Percentiles rank a stretch among this genome's conserved stretches.
These are phyloP conservation scores for Malania oleifera DNA, from an alignment of 164 flowering plant species.

Conservation along the genomic window DNA sequence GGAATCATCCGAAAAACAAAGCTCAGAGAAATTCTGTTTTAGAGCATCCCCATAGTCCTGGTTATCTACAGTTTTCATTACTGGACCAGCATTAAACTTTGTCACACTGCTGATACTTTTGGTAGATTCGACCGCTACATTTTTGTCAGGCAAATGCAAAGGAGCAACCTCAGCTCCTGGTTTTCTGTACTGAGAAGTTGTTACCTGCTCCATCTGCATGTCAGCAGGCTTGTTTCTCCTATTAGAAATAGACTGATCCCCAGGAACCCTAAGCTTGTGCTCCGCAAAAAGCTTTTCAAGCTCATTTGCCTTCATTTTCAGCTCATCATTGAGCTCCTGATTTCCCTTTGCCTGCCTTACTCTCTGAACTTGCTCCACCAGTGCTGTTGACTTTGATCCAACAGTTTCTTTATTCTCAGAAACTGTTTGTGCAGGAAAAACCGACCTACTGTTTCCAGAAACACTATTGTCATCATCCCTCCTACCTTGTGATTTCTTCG, in stretches of 20 bases:
- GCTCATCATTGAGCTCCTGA: slow-evolving; percentile 84
- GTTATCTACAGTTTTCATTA: slow-evolving; percentile 28
- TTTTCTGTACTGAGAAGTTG: slow-evolving; percentile 24
- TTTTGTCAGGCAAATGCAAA: slow-evolving; percentile 25
- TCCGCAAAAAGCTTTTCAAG: slow-evolving; percentile 97
- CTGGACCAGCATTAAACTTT: slow-evolving; percentile 29
- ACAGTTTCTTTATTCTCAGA: slow-evolving; percentile 30
- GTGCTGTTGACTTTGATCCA: slow-evolving; percentile 18
- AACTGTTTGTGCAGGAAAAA: slow-evolving; percentile 20
- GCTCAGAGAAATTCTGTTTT: slow-evolving; percentile 39
- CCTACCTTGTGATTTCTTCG: slow-evolving; percentile 30
- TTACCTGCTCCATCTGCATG: slow-evolving; percentile 31
- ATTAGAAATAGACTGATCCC: slow-evolving; percentile 54
- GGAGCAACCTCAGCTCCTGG: slow-evolving; percentile 28
- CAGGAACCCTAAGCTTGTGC: slow-evolving; percentile 83
- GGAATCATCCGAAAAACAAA: slow-evolving; percentile 49
- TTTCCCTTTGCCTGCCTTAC: slow-evolving; percentile 68
- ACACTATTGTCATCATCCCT: slow-evolving; percentile 25
- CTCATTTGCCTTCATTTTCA: slow-evolving; percentile 88
- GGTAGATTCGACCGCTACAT: slow-evolving; percentile 19
- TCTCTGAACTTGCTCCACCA: slow-evolving; percentile 59
- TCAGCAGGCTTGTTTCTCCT: slow-evolving; percentile 54
- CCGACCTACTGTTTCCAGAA: slow-evolving; percentile 24
- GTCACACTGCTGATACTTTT: slow-evolving; percentile 25
- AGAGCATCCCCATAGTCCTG: slow-evolving; percentile 24